Evolutionary conservation across 1,284 basidiomycete species (phyloP).

Genomic region (Phylloboletellus chloephorus): DNA sequence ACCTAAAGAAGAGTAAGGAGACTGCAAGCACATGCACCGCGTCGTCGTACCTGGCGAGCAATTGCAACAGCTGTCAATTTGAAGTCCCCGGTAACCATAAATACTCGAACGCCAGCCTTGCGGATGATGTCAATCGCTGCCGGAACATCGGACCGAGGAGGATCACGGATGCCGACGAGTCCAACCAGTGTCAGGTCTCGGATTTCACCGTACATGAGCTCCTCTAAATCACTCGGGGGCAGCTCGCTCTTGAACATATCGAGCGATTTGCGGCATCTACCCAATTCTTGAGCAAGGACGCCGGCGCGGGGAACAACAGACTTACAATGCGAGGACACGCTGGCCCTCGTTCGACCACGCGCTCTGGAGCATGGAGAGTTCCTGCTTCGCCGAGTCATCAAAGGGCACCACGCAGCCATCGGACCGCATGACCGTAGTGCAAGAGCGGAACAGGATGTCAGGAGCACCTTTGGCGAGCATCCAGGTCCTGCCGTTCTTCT

Average conservation of each 20-base stretch:
- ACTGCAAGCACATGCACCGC: neutral
- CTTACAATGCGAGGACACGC: conserved; percentile 51
- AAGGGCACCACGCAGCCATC: conserved; percentile 37
- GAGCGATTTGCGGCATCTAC: conserved; percentile 29
- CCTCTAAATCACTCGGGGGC: conserved; percentile 36
- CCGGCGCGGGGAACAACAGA: neutral
- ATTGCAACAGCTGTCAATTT: conserved; percentile 42
- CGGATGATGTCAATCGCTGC: conserved; percentile 44
- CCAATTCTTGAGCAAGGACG: neutral
- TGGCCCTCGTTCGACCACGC: conserved; percentile 54
- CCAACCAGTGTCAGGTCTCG: conserved; percentile 52
- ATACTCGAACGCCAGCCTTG: conserved; percentile 42
- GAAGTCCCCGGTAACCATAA: conserved; percentile 58
- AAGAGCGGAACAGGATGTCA: conserved; percentile 50
- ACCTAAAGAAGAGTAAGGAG: conserved; percentile 34
- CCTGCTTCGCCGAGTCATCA: conserved; percentile 21
- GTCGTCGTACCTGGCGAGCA: conserved; percentile 31
- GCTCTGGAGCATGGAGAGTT: conserved; percentile 40
- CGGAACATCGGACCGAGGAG: conserved; percentile 49
- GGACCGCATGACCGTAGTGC: conserved; percentile 36
- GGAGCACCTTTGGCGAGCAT: conserved; percentile 56
- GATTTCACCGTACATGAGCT: conserved; percentile 35
- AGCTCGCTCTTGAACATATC: conserved; percentile 26
- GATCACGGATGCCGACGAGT: conserved; percentile 56
- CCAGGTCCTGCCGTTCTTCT: conserved; percentile 24